phyloP scores from a whole-genome alignment of 2,329 filamentous ascomycete genomes.

The Scleromitrula shiraiana region DNA sequence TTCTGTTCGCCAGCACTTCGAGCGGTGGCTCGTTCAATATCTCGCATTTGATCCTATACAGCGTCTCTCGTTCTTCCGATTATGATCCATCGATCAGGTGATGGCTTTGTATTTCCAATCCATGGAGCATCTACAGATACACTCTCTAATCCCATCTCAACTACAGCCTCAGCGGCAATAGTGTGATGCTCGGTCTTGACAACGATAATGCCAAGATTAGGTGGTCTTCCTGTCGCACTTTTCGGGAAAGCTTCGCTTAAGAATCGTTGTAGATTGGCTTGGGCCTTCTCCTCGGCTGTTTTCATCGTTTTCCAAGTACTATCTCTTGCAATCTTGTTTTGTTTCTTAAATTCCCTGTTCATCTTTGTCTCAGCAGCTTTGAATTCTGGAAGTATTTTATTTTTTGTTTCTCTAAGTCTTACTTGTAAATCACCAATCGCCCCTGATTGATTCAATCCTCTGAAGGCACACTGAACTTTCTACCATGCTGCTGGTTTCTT shows the following conservation, averaged over 20 bases:
- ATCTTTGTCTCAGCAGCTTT: conserved; percentile 12
- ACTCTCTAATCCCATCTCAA: conserved; percentile 9
- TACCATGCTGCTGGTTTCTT: conserved; percentile 15
- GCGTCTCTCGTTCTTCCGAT: conserved; percentile 15
- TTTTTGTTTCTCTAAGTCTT: conserved; percentile 15
- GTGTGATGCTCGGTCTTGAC: conserved; percentile 11
- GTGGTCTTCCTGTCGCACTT: conserved; percentile 11
- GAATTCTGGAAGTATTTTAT: conserved; percentile 14
- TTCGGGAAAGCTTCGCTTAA: conserved; percentile 13
- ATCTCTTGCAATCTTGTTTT: conserved; percentile 9
- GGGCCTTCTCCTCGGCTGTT: conserved; percentile 13
- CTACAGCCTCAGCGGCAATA: conserved; percentile 6
- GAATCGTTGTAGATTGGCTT: conserved; percentile 10
- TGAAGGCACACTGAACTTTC: conserved; percentile 19
- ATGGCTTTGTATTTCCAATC: conserved; percentile 9
- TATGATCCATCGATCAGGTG: conserved; percentile 15
- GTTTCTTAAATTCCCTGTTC: conserved; percentile 15
- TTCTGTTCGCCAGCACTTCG: conserved; percentile 9
- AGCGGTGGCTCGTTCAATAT: conserved; percentile 11
- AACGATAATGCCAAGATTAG: conserved; percentile 15
- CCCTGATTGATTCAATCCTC: conserved; percentile 13
- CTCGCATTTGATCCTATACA: conserved; percentile 16
- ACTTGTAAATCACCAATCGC: conserved; percentile 14
- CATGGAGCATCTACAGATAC: conserved; percentile 13
- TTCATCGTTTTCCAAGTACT: conserved; percentile 8